Evolutionary conservation across 2,329 filamentous ascomycete genomes (phyloP).

Genomic region (Fusarium verticillioides): DNA sequence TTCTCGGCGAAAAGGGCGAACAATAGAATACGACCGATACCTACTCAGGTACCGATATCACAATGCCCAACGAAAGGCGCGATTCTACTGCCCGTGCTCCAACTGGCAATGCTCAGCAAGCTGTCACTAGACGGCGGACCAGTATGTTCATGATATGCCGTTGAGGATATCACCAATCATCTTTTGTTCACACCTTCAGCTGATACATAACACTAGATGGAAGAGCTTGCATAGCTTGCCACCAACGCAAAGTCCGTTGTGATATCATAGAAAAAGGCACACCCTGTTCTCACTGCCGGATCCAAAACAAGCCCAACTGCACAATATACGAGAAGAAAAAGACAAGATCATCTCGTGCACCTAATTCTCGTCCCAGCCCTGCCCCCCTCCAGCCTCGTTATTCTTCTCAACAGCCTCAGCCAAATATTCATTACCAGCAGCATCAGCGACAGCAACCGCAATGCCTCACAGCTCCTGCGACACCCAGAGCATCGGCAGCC

Average conservation of each 20-base stretch:
- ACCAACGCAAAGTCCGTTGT: slow-evolving; percentile 62
- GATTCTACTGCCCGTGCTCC: background rate
- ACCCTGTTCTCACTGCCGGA: slow-evolving; percentile 61
- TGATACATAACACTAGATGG: slow-evolving; percentile 41
- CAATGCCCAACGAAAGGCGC: slow-evolving; percentile 22
- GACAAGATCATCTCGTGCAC: slow-evolving; percentile 49
- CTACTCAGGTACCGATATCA: background rate
- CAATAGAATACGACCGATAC: background rate
- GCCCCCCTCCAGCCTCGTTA: slow-evolving; percentile 59
- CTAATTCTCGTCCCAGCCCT: slow-evolving; percentile 42
- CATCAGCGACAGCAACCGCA: slow-evolving; percentile 41
- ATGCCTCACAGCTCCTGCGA: slow-evolving; percentile 40
- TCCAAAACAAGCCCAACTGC: slow-evolving; percentile 55
- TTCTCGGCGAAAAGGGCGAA: background rate
- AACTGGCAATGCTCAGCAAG: background rate
- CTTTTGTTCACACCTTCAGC: background rate
- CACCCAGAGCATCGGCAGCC: slow-evolving; percentile 23
- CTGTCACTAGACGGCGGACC: slow-evolving; percentile 10
- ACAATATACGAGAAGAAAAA: slow-evolving; percentile 62
- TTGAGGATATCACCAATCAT: background rate
- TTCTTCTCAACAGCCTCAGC: slow-evolving; percentile 42
- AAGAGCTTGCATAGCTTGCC: slow-evolving; percentile 59
- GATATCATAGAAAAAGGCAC: slow-evolving; percentile 59
- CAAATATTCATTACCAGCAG: background rate
- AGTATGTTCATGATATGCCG: slow-evolving; percentile 20